Percentiles rank a stretch among this genome's conserved stretches.
phyloP scores from a whole-genome alignment of 352 stramenopile genomes.

The Globisporangium iwayamae region DNA sequence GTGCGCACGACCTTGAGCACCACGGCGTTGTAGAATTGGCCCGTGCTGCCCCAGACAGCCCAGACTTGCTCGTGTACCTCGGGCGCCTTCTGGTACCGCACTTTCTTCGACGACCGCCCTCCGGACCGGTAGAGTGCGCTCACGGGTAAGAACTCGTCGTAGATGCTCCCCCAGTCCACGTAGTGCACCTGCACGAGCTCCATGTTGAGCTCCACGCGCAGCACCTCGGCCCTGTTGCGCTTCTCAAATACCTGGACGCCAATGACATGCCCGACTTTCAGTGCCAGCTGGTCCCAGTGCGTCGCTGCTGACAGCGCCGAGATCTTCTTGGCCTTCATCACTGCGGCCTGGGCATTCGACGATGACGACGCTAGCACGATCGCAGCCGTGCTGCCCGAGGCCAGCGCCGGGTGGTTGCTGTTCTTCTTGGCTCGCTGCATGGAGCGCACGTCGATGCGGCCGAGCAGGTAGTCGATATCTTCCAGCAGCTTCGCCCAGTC shows the following conservation, averaged over 20 bases:
- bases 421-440: conserved; percentile 26
- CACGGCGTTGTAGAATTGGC: conserved; percentile 72
- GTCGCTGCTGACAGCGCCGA: conserved; percentile 22
- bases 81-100: conserved; percentile 54
- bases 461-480: conserved; percentile 65
- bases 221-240: conserved; percentile 59
- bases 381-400: background rate
- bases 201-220: conserved; percentile 64
- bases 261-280: conserved; percentile 62
- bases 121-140: conserved; percentile 39
- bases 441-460: conserved; percentile 50
- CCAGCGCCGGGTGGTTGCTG: conserved; percentile 16
- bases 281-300: conserved; percentile 61
- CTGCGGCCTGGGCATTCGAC: background rate
- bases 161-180: conserved; percentile 78
- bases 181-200: conserved; percentile 79
- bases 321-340: conserved; percentile 8
- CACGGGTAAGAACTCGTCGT: conserved; percentile 75
- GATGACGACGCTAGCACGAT: background rate
- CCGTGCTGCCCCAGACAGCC: conserved; percentile 66
- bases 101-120: conserved; percentile 43
- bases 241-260: conserved; percentile 77
- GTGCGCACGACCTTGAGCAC: conserved; percentile 78
- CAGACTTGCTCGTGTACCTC: conserved; percentile 73
- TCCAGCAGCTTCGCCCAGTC: conserved; percentile 77